phyloP scores from a whole-genome alignment of 257 asterid species.

The Solanum chmielewskii region DNA sequence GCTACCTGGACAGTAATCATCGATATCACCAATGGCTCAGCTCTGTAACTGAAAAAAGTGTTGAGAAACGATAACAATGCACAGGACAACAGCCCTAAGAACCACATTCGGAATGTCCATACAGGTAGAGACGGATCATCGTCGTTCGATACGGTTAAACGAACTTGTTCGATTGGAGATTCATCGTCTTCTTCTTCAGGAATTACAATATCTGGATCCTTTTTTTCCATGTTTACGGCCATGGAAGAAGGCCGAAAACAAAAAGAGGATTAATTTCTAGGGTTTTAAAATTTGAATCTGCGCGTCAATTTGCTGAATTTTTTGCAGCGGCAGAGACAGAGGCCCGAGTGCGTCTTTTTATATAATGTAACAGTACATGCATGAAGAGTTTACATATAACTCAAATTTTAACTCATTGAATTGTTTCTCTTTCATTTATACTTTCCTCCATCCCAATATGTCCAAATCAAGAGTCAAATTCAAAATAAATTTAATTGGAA shows the following conservation, averaged over 20 bases:
- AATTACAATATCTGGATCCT: background rate
- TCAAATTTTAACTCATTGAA: background rate
- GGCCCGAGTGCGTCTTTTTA: background rate
- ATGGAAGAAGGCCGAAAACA: background rate
- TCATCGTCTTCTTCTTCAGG: slow-evolving; percentile 6
- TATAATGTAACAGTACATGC: background rate
- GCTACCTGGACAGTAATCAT: slow-evolving; percentile 51
- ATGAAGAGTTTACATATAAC: background rate
- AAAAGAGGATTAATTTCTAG: background rate
- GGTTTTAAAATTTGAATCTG: background rate
- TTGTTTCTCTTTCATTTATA: no score
- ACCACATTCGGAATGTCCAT: slow-evolving; percentile 75
- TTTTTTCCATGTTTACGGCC: background rate
- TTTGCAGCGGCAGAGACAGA: background rate
- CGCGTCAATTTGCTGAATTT: background rate
- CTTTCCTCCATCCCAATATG: background rate
- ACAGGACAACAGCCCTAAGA: slow-evolving; percentile 36
- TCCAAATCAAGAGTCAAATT: background rate
- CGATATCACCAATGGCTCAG: slow-evolving; percentile 29
- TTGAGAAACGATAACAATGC: slow-evolving; percentile 34
- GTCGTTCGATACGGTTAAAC: slow-evolving; percentile 31
- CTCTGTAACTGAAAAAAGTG: slow-evolving; percentile 47
- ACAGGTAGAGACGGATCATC: slow-evolving; percentile 58
- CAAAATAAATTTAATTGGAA: background rate
- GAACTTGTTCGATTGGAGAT: slow-evolving; percentile 53